Conservation (phyloP, 495 filamentous ascomycete species). For the Aspergillus baeticus region DNA sequence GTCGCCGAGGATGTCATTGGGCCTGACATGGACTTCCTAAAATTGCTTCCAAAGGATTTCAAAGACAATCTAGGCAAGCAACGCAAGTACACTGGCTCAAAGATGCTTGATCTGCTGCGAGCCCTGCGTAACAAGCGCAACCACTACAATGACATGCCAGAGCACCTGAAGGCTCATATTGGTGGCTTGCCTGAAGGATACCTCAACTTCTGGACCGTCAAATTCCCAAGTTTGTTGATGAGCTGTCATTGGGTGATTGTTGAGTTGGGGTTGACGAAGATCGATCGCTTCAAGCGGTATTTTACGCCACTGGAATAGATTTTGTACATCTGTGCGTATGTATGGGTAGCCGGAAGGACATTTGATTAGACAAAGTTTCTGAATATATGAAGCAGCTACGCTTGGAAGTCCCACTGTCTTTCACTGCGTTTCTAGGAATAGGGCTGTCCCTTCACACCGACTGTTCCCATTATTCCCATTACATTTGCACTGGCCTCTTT, state of each 20-base stretch:
- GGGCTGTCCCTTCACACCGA: too few relatives aligned
- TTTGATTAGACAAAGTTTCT: too few relatives aligned
- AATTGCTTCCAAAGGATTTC: constrained; percentile 71
- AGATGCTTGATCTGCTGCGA: constrained; percentile 81
- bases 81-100: constrained; percentile 84
- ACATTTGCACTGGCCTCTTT: too few relatives aligned
- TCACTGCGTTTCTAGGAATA: too few relatives aligned
- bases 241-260: constrained; percentile 72
- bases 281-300: constrained; percentile 76
- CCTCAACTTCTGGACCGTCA: constrained; percentile 76
- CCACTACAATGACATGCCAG: constrained; percentile 89
- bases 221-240: constrained; percentile 83
- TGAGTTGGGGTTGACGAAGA: constrained; percentile 59
- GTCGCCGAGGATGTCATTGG: constrained; percentile 53
- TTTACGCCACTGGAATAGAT: constrained; percentile 37
- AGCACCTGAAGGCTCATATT: constrained; percentile 71
- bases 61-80: constrained; percentile 89
- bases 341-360: background rate
- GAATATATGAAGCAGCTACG: too few relatives aligned
- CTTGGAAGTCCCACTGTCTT: too few relatives aligned
- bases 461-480: too few relatives aligned
- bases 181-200: constrained; percentile 83
- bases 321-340: background rate
- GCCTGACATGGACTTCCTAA: constrained; percentile 71
- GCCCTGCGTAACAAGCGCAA: constrained; percentile 94